Conservation (phyloP, 345 rosid genomes). For the Adansonia digitata region DNA sequence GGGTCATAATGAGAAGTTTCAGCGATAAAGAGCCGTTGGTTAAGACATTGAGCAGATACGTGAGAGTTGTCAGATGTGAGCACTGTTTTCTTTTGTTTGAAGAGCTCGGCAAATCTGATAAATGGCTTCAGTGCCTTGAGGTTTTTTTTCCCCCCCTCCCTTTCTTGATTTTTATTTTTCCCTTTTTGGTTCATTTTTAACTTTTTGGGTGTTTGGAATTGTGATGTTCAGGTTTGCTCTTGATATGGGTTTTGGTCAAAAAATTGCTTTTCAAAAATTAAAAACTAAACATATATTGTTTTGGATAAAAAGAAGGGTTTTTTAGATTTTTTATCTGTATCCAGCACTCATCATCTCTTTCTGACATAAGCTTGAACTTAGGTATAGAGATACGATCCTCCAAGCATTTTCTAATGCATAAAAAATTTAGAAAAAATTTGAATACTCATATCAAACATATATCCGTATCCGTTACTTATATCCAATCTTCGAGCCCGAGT, state of each 20-base stretch:
- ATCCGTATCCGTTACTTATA: too few relatives aligned
- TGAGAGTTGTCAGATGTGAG: slow-evolving; percentile 58
- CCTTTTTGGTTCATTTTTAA: neutral
- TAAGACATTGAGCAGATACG: slow-evolving; percentile 48
- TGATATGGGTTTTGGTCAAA: neutral
- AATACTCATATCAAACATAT: too few relatives aligned
- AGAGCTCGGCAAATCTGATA: slow-evolving; percentile 78
- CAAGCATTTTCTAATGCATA: too few relatives aligned
- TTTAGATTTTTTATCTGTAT: too few relatives aligned
- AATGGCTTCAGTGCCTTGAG: slow-evolving; percentile 93
- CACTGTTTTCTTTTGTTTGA: slow-evolving; percentile 88
- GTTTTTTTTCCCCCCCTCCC: slow-evolving; percentile 26
- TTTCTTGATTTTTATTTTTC: neutral
- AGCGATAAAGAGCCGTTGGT: slow-evolving; percentile 51
- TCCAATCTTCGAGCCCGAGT: too few relatives aligned
- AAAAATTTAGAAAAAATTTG: too few relatives aligned
- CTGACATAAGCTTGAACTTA: too few relatives aligned
- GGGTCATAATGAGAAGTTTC: slow-evolving; percentile 48
- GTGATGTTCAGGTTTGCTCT: neutral
- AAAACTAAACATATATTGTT: neutral
- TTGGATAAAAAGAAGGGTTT: neutral
- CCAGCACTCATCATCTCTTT: too few relatives aligned
- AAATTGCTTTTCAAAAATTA: neutral
- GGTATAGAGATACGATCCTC: too few relatives aligned
- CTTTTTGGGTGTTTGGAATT: slow-evolving; percentile 5